Evolutionary conservation across 2,329 filamentous ascomycete genomes (phyloP).

Genomic region (Gremmenia infestans): DNA sequence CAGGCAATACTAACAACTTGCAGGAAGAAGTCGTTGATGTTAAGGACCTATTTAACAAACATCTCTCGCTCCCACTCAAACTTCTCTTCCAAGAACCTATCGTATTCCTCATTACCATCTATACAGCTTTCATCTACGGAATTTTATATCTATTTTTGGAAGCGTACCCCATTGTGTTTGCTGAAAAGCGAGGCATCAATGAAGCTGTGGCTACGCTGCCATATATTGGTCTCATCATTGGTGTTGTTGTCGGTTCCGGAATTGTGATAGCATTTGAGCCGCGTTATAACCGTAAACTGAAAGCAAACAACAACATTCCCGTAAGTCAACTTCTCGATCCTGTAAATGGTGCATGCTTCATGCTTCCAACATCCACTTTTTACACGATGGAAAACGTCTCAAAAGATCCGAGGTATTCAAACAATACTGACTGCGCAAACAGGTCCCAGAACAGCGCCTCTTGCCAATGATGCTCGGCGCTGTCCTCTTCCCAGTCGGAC

Average conservation of each 20-base stretch:
- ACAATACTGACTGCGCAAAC: no score
- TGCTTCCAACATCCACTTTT: no score
- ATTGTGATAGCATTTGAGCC: conserved; percentile 29
- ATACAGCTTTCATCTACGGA: conserved; percentile 47
- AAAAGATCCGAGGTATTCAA: no score
- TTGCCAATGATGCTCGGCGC: conserved; percentile 38
- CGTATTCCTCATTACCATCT: conserved; percentile 49
- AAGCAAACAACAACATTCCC: conserved; percentile 26
- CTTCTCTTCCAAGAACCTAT: conserved; percentile 62
- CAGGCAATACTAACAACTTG: no score
- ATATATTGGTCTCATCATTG: conserved; percentile 32
- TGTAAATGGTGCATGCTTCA: no score
- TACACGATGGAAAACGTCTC: no score
- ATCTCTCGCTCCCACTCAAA: conserved; percentile 38
- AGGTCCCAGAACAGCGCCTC: conserved; percentile 36
- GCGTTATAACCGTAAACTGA: conserved; percentile 29
- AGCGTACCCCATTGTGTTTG: conserved; percentile 45
- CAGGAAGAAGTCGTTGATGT: conserved; percentile 37
- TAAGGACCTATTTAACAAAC: conserved; percentile 27
- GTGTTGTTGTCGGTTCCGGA: conserved; percentile 28
- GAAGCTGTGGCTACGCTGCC: conserved; percentile 38
- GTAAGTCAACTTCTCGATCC: no score
- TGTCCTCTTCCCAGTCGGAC: conserved; percentile 32
- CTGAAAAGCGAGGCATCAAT: conserved; percentile 30
- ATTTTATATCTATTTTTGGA: conserved; percentile 50